Evolutionary conservation across 1,284 basidiomycete genomes (phyloP).

Genomic region (Cryptococcus sp.): DNA sequence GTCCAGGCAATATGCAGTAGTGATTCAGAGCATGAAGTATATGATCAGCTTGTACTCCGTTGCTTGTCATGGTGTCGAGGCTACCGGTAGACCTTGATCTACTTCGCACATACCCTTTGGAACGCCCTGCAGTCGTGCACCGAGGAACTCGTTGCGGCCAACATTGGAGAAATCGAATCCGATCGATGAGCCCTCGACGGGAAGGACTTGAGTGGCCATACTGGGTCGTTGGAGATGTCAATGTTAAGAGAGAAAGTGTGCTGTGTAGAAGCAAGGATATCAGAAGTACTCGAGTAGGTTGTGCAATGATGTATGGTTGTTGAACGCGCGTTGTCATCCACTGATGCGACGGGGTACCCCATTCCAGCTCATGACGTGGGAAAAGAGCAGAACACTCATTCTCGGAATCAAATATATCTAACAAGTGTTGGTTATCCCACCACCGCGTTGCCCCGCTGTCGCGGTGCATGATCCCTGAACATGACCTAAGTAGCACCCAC

Average conservation of each 20-base stretch:
- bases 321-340: neutral
- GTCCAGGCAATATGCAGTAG: neutral
- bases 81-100: neutral
- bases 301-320: neutral
- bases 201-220: conserved; percentile 31
- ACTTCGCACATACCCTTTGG: conserved; percentile 51
- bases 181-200: conserved; percentile 16
- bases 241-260: neutral
- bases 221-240: conserved; percentile 7
- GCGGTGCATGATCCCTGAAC: too few relatives aligned
- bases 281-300: too few relatives aligned
- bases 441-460: too few relatives aligned
- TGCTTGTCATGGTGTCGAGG: neutral
- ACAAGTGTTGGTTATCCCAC: too few relatives aligned
- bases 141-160: conserved; percentile 75
- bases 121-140: conserved; percentile 48
- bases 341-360: neutral
- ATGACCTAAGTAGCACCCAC: neutral
- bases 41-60: neutral
- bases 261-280: neutral
- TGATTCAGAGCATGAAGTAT: neutral
- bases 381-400: neutral
- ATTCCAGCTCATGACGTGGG: too few relatives aligned
- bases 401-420: too few relatives aligned
- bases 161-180: conserved; percentile 76